Base-by-base conservation (phyloP, 805 yeast genomes). In the Metschnikowia noctiluminum region DNA sequence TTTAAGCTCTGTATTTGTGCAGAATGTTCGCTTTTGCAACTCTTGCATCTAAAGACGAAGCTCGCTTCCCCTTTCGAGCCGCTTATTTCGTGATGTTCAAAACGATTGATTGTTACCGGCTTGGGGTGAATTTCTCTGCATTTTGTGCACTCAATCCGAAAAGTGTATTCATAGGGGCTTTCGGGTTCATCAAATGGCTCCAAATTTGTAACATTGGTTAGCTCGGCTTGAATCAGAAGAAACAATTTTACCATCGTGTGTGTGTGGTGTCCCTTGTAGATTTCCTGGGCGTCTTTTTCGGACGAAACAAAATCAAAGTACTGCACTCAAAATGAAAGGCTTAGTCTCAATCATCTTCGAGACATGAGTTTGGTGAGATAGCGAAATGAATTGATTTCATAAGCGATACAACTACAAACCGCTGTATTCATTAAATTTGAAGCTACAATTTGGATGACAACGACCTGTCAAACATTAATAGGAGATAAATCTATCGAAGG, bases 51-150 rank as follows among this genome's bases (percentile, higher is more conserved):
- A 76, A 87, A 83, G 3, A 85, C 84, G 61, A 90, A 88, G 53
- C 84, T 87, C 7, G 96, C 95, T 51, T 83, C 88, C 12, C 97
- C 97, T 52, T 83, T 77, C 38, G 91, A 80, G 0, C 88, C 89
- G 1, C 78, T 64, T 27, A 89, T 71, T 27, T 82, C 87, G 63
- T 82, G 82, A 43, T 71, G 66, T 55, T 85, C 96, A 55, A 77
- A 79, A 48, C 81, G 68, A 64, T 87, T 86, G 60, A 91, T 81
- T 26, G 79, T 73, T 28, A 89, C 78, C 13, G 81, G 80, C 56
- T 89, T 87, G 16, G 78, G 79, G 64, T 92, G 96, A 7, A 64
- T 66, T 52, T 88, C 95, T 53, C 91, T 80, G 68, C 99, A 92
- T 36, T 78, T 76, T 1, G 85, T 83, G 64, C 99, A 92, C 57